These are phyloP conservation scores for Exophiala phaeomuriformis DNA, from an alignment of 2,329 filamentous ascomycete species.

Conservation along the genomic window DNA sequence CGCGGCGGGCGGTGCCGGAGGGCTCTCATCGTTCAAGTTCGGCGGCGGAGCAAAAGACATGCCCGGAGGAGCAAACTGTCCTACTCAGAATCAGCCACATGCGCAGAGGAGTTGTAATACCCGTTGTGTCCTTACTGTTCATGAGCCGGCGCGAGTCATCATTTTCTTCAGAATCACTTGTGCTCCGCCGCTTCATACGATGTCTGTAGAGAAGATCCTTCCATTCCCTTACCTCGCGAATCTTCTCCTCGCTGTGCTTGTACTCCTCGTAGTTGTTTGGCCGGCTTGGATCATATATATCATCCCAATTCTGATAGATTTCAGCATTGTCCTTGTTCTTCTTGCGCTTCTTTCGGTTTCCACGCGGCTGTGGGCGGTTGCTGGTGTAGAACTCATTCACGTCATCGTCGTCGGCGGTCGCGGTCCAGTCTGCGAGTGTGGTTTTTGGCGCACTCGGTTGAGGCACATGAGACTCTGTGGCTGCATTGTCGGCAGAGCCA, in stretches of 20 bases:
- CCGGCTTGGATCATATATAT: conserved; percentile 75
- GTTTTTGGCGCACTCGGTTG: conserved; percentile 48
- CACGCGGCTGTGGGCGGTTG: conserved; percentile 61
- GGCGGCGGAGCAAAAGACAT: conserved; percentile 47
- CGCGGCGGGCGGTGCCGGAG: conserved; percentile 34
- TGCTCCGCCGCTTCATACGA: conserved; percentile 44
- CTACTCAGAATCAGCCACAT: conserved; percentile 28
- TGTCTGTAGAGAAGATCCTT: conserved; percentile 72
- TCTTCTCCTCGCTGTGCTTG: conserved; percentile 72
- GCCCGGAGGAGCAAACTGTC: conserved; percentile 45
- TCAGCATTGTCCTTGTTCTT: conserved; percentile 57
- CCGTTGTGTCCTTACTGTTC: conserved; percentile 37
- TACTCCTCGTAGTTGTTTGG: conserved; percentile 84
- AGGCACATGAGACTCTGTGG: conserved; percentile 10
- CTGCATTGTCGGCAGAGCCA: conserved; percentile 8
- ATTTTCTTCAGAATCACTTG: conserved; percentile 42
- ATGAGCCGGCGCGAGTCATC: conserved; percentile 40
- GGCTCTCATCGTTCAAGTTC: conserved; percentile 28
- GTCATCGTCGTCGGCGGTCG: conserved; percentile 70
- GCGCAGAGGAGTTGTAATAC: background rate
- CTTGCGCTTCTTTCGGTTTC: conserved; percentile 70
- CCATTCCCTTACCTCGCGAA: conserved; percentile 75
- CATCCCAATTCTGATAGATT: conserved; percentile 69
- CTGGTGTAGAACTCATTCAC: conserved; percentile 55
- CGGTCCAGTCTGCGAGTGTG: conserved; percentile 73